Base-by-base conservation (phyloP, 345 rosid genomes). In the Citrus mangshanensis region DNA sequence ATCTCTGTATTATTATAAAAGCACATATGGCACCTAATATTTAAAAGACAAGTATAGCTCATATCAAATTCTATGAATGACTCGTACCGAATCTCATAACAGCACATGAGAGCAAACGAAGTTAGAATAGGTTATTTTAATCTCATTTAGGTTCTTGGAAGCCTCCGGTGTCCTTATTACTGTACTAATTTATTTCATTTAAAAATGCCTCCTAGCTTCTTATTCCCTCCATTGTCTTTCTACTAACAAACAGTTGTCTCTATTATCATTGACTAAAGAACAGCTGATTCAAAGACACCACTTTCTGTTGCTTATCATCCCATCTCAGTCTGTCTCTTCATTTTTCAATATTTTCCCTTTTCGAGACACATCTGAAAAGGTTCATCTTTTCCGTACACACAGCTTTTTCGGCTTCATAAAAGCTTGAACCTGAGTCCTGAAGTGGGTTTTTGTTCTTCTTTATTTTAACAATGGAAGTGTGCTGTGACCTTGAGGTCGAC, bases 401-500 rank as follows among this genome's bases (percentile, higher is more conserved):
- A 42, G 21, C 77, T 22, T 74, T 40, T 74, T 74, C 19, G 10
- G 60, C 78, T 21, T 4, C 54, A 10, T 19, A 62, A 42, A 63
- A 27, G 70, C 60, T 46, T 13, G 51, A 42, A 46, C 51, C 51
- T 28, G 27, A 37, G 30, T 16, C 24, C 49, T 72, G 37, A 72
- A 64, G 66, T 77, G 77, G 79, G 62, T 54, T 63, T 37, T 58
- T 13, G 7, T 18, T 10, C 30, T 56, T 68, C 25, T 56, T 78
- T 22, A 28, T 54, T 72, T 74, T 60, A 30, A 68, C 63, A 19
- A 88, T 88, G 93, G 86, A 78, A 77, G 35, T 12, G 18, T 75
- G 87, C 82, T 83, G 87, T 80, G 78, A 82, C 77, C 88, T 88
- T 80, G 78, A 85, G 84, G 91, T 88, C 13, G 91, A 89, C 12